Evolutionary conservation across 768 basidiomycete species (phyloP), one percentile per base, ranked within the genome.

Genomic region (Lenzites betulinus): DNA sequence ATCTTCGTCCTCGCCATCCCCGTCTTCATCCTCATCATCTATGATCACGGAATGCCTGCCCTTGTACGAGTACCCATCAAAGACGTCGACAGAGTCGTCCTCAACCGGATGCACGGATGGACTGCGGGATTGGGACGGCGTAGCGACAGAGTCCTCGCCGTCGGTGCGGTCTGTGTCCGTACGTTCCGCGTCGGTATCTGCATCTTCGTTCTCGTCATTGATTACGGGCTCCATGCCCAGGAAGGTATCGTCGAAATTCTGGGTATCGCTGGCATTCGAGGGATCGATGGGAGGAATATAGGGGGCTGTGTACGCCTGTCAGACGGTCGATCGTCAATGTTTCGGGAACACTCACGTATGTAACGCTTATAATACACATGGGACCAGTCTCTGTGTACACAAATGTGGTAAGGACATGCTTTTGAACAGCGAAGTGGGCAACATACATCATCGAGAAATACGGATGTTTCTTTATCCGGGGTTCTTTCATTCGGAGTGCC

Each of bases 201-300:
- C 79, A 49, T 83, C 78, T 63, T 80, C 79, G 36, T 83, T 79
- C 44, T 87, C 88, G 67, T 90, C 89, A 64, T 95, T 91, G 62
- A 98, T 85, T 49, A 92, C 88, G 23, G 95, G 93, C 65, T 90
- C 89, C 92, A 98, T 96, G 70, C 92, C 92, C 60, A 98, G 82
- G 85, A 97, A 98, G 41, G 92, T 88, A 63, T 95, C 92, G 74
- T 98, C 96, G 74, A 98, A 99, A 76, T 98, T 98, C 73, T 93
- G 92, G 65, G 93, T 95, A 82, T 99, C 97, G 68, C 88, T 87
- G 62, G 95, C 95, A 75, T 96, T 93, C 43, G 85, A 84, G 22
- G 92, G 90, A 72, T 95, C 92, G 70, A 94, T 92, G 30, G 90
- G 90, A 16, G 93, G 93, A 70, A 94, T 93, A 81, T 95, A 94